Conservation (phyloP, 208 protist genomes). For the Blechomonas ayalai region DNA sequence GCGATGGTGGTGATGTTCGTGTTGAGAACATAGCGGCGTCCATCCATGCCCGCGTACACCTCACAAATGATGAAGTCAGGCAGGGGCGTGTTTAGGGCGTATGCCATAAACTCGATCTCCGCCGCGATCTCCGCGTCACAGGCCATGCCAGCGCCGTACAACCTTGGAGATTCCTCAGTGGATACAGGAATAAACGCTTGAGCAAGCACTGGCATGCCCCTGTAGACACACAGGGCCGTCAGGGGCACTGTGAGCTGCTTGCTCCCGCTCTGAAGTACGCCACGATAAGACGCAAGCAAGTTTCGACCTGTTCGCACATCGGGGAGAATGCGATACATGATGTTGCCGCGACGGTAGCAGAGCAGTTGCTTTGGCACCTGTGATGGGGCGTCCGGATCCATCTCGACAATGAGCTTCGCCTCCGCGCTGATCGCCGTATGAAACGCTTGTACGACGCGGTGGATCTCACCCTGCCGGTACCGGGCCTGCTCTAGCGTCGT, state of each 20-base stretch:
- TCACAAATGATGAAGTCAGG: constrained; percentile 20
- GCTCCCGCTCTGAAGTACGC: constrained; percentile 36
- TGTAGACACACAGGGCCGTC: constrained; percentile 44
- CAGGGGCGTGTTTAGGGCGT: constrained; percentile 34
- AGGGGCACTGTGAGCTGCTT: constrained; percentile 35
- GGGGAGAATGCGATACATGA: constrained; percentile 48
- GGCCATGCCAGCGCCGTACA: constrained; percentile 21
- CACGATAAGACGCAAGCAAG: constrained; percentile 35
- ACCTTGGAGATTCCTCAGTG: constrained; percentile 13
- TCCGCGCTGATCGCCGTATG: no score
- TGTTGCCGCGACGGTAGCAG: constrained; percentile 45
- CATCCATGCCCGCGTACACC: constrained; percentile 46
- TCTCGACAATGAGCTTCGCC: constrained; percentile 22
- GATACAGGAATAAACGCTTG: constrained; percentile 36
- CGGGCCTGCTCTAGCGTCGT: constrained; percentile 33
- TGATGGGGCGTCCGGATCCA: constrained; percentile 18
- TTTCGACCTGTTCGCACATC: constrained; percentile 34
- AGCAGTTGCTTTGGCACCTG: constrained; percentile 25
- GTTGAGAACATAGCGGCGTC: constrained; percentile 36
- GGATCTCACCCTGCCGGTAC: constrained; percentile 33
- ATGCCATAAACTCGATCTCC: constrained; percentile 24
- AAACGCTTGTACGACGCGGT: constrained; percentile 31
- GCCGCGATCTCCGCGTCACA: constrained; percentile 35
- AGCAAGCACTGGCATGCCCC: constrained; percentile 36
- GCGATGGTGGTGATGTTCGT: constrained; percentile 26